Conservation (phyloP, 164 flowering plant species). For the Vitis cinerea region DNA sequence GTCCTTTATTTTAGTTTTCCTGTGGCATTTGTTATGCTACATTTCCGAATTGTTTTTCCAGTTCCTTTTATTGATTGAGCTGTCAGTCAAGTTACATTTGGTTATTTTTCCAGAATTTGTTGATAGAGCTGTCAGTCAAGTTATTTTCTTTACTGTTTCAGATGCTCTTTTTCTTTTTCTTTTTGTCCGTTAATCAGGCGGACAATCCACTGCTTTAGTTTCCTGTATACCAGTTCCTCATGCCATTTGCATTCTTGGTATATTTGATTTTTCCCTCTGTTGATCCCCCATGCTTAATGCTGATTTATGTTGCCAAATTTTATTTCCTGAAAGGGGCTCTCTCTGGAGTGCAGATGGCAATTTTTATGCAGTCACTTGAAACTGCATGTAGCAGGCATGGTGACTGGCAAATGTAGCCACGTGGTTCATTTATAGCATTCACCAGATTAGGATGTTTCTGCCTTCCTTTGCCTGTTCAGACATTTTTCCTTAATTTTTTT, state of each 20-base stretch:
- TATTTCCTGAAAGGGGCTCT: background rate
- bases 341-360: background rate
- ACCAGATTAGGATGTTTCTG: background rate
- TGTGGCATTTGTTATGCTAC: slow-evolving; percentile 36
- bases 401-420: background rate
- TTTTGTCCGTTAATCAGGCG: background rate
- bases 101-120: slow-evolving; percentile 9
- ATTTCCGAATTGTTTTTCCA: slow-evolving; percentile 15
- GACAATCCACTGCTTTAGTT: background rate
- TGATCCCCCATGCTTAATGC: background rate
- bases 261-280: background rate
- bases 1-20: slow-evolving; percentile 26
- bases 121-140: slow-evolving; percentile 7
- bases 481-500: background rate
- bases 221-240: background rate
- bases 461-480: background rate
- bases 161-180: background rate
- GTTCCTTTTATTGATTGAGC: slow-evolving; percentile 19
- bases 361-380: background rate
- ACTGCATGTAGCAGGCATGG: slow-evolving; percentile 5
- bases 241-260: background rate
- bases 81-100: slow-evolving; percentile 22
- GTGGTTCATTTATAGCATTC: background rate
- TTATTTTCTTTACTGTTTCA: background rate
- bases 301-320: background rate